phyloP scores from a whole-genome alignment of 768 basidiomycete genomes.

The Porphyrellus cyaneotinctus region DNA sequence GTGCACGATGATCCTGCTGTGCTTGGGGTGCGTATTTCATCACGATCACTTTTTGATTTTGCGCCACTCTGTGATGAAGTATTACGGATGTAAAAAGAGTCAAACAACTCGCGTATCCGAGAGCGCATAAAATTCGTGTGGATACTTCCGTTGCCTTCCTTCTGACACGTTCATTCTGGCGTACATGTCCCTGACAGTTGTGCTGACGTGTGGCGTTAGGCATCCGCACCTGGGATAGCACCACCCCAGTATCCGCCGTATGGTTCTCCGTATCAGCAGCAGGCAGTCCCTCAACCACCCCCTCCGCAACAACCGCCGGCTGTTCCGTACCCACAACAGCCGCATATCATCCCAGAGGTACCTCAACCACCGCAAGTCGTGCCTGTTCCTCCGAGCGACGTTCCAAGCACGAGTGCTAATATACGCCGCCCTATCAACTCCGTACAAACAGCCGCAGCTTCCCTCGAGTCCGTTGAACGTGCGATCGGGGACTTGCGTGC shows the following conservation, averaged over 20 bases:
- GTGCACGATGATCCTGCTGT: slow-evolving; percentile 85
- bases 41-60: background rate
- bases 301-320: slow-evolving; percentile 30
- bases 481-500: slow-evolving; percentile 50
- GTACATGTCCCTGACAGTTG: background rate
- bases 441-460: slow-evolving; percentile 69
- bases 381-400: slow-evolving; percentile 23
- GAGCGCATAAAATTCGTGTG: slow-evolving; percentile 46
- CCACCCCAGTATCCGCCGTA: slow-evolving; percentile 30
- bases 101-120: slow-evolving; percentile 34
- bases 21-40: slow-evolving; percentile 56
- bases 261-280: slow-evolving; percentile 31
- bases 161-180: slow-evolving; percentile 35
- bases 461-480: slow-evolving; percentile 67
- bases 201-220: slow-evolving; percentile 33
- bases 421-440: slow-evolving; percentile 41
- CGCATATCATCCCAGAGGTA: slow-evolving; percentile 26
- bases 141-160: slow-evolving; percentile 62
- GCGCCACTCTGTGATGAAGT: slow-evolving; percentile 34
- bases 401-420: slow-evolving; percentile 23
- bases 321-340: slow-evolving; percentile 26
- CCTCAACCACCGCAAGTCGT: slow-evolving; percentile 17
- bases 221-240: slow-evolving; percentile 43
- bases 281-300: slow-evolving; percentile 29
- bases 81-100: slow-evolving; percentile 46